A percentile compares a stretch with the other conserved stretches of the same genome.
phyloP scores from a whole-genome alignment of 2,329 filamentous ascomycete genomes.

The Fusarium luffae region DNA sequence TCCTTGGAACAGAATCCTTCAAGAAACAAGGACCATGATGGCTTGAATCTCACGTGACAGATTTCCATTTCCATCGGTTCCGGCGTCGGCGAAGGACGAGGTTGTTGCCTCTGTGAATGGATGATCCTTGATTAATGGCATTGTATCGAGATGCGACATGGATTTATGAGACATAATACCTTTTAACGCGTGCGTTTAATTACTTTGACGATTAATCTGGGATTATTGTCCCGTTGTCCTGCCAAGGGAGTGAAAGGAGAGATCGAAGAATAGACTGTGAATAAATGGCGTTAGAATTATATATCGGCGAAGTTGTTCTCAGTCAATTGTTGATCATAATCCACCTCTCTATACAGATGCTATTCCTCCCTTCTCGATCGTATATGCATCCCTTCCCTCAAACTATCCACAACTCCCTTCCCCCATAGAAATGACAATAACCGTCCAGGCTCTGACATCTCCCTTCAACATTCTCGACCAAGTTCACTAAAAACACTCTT shows the following conservation, averaged over 20 bases:
- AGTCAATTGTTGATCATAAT: background rate
- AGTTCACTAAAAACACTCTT: slow-evolving; percentile 1
- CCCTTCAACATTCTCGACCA: background rate
- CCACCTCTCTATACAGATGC: too few relatives aligned
- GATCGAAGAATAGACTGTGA: slow-evolving; percentile 1
- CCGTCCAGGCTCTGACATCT: background rate
- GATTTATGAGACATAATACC: background rate
- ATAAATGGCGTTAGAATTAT: background rate
- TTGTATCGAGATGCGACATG: background rate
- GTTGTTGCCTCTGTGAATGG: background rate
- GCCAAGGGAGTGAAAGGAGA: slow-evolving; percentile 1
- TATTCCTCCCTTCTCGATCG: too few relatives aligned
- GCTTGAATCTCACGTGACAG: slow-evolving; percentile 10
- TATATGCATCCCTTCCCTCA: background rate
- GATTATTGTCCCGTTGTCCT: background rate
- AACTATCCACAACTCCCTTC: background rate
- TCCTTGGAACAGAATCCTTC: background rate
- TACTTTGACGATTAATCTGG: background rate
- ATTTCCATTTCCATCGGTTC: background rate
- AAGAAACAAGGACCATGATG: slow-evolving; percentile 1
- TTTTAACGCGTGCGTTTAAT: background rate
- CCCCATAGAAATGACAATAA: background rate
- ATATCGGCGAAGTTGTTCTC: background rate
- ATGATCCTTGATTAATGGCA: background rate
- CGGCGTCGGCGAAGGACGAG: background rate